Conservation (phyloP, 352 stramenopile species). For the Globisporangium radiosum region DNA sequence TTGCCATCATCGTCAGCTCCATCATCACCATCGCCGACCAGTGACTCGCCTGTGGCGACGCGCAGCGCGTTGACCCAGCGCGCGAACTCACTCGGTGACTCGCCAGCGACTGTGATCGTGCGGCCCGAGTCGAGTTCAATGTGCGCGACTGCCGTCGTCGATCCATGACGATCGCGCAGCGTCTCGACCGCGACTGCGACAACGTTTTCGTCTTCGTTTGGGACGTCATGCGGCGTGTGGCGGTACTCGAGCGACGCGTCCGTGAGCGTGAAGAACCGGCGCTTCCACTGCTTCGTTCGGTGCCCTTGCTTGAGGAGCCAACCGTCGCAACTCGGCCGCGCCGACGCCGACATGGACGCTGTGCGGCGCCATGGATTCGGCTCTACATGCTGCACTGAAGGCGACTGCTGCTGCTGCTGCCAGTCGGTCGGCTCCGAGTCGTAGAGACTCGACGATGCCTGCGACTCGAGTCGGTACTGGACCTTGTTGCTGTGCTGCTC, state of each 20-base stretch:
- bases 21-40: not conserved
- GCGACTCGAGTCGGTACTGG: conserved; percentile 3
- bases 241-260: conserved; percentile 59
- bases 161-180: conserved; percentile 8
- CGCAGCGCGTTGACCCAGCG: conserved; percentile 55
- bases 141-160: conserved; percentile 19
- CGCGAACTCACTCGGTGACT: conserved; percentile 35
- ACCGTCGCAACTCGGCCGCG: conserved; percentile 22
- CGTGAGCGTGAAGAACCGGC: conserved; percentile 53
- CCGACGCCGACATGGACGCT: not conserved
- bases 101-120: conserved; percentile 35
- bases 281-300: conserved; percentile 40
- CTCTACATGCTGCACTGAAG: too few species aligned
- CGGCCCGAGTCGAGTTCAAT: conserved; percentile 51
- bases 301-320: conserved; percentile 59
- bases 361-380: not conserved
- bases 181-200: conserved; percentile 40
- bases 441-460: not conserved
- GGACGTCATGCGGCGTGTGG: conserved; percentile 37
- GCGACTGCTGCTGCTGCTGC: not conserved
- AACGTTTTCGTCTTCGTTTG: conserved; percentile 40
- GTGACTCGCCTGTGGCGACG: conserved; percentile 27
- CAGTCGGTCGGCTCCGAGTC: not conserved
- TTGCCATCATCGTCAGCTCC: conserved; percentile 3
- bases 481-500: conserved; percentile 9